Evolutionary conservation across 2,329 filamentous ascomycete species (phyloP), one percentile per base, ranked within the genome.

Genomic region (Polytolypa hystricis): DNA sequence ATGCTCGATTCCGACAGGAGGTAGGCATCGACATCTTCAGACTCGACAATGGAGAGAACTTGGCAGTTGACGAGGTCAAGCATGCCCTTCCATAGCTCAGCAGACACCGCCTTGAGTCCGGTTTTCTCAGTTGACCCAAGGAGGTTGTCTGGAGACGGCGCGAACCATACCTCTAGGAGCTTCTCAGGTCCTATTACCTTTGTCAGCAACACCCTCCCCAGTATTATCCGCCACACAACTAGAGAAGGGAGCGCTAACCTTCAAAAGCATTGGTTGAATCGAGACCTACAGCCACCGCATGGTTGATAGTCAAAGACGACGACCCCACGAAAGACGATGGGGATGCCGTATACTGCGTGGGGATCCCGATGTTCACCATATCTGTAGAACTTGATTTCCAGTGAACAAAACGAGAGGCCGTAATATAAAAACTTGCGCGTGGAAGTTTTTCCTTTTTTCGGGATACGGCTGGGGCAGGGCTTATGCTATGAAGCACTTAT

Each of bases 1-100:
- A 98, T 94, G 81, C 91, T 96, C 27, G 91, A 96, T 66, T 98
- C 91, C 45, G 91, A 98, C 38, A 98, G 73, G 5, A 98, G 77
- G 58, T 98, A 98, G 47, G 91, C 89, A 56, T 98, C 91, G 51
- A 96, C 82, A 56, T 89, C 80, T 45, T 94, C 86, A 16, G 89
- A 94, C 57, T 89, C 80, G 45, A 98, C 76, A 44, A 94, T 81
- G 3, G 91, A 98, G 38, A 98, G 71, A 38, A 98, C 86, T 67
- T 98, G 91, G 78, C 91, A 98, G 60, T 95, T 93, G 64, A 98
- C 91, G 55, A 95, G 73, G 58, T 98, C 91, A 41, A 98, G 75
- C 91, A 98, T 95, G 41, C 79, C 79, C 61, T 93, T 93, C 91
- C 91, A 98, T 34, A 76, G 79, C 35, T 93, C 83, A 40, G 78